These are phyloP conservation scores for Gentiana dahurica DNA, from an alignment of 257 asterid genomes.

Conservation along the genomic window DNA sequence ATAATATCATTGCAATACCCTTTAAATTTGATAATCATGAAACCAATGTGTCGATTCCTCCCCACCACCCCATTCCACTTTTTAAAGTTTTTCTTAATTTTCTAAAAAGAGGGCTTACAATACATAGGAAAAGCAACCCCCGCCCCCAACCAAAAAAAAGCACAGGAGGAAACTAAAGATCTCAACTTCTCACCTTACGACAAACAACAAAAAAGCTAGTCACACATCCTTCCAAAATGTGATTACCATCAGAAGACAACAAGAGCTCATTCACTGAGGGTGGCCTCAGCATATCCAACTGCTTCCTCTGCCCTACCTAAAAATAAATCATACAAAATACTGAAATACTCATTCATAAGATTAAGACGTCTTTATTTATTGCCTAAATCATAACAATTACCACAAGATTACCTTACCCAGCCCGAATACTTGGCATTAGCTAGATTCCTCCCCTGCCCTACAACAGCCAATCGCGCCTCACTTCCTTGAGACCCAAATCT, in stretches of 20 bases:
- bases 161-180: neutral
- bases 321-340: slow-evolving; percentile 1
- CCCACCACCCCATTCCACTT: too few relatives aligned
- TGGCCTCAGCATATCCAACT: slow-evolving; percentile 79
- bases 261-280: slow-evolving; percentile 74
- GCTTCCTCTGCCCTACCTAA: slow-evolving; percentile 67
- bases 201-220: slow-evolving; percentile 70
- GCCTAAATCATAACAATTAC: neutral
- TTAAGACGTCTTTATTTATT: neutral
- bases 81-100: too few relatives aligned
- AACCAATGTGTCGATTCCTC: too few relatives aligned
- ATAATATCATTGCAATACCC: neutral
- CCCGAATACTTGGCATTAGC: slow-evolving; percentile 82
- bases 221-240: slow-evolving; percentile 78
- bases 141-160: neutral
- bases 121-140: neutral
- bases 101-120: too few relatives aligned
- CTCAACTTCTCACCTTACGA: slow-evolving; percentile 38
- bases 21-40: too few relatives aligned
- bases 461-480: slow-evolving; percentile 67
- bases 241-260: slow-evolving; percentile 74
- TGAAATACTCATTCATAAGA: slow-evolving; percentile 11
- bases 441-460: slow-evolving; percentile 66
- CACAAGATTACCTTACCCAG: slow-evolving; percentile 65
- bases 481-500: slow-evolving; percentile 43